These are phyloP conservation scores for Vanderwaltozyma tropicalis DNA, from an alignment of 805 yeast genomes.

Conservation along the genomic window DNA sequence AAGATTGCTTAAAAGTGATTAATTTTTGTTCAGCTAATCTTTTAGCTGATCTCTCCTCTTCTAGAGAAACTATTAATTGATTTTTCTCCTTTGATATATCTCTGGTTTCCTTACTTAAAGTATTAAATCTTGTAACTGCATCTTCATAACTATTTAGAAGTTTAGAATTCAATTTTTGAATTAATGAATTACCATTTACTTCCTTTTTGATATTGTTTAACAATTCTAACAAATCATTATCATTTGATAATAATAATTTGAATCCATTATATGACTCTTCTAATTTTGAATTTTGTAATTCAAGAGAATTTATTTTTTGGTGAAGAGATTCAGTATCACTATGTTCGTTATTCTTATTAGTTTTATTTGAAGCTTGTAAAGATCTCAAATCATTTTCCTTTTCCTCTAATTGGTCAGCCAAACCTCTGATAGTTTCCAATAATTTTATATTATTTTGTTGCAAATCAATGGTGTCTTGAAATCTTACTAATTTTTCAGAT, in stretches of 20 bases:
- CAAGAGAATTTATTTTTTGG: too few species aligned
- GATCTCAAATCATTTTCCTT: slow-evolving; percentile 39
- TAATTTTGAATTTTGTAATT: too few species aligned
- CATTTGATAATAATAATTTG: neutral
- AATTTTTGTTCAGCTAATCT: slow-evolving; percentile 29
- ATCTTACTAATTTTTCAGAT: slow-evolving; percentile 60
- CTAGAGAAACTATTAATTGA: slow-evolving; percentile 38
- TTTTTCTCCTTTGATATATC: slow-evolving; percentile 34
- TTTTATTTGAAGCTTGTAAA: neutral
- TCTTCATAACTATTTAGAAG: slow-evolving; percentile 18
- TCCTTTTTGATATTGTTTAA: neutral
- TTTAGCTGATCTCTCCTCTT: slow-evolving; percentile 48
- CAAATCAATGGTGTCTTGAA: slow-evolving; percentile 55
- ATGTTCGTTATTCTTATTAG: neutral
- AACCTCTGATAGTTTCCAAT: slow-evolving; percentile 42
- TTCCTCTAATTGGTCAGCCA: slow-evolving; percentile 59
- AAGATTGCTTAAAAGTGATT: too few species aligned
- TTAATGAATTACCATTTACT: neutral
- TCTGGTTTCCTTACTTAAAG: slow-evolving; percentile 39
- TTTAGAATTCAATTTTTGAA: slow-evolving; percentile 12
- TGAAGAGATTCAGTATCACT: neutral
- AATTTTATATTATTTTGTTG: slow-evolving; percentile 66
- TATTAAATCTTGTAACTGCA: slow-evolving; percentile 36
- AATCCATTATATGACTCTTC: neutral
- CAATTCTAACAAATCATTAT: neutral